Conservation (phyloP, 345 rosid genomes). For the Cardamine occulta region DNA sequence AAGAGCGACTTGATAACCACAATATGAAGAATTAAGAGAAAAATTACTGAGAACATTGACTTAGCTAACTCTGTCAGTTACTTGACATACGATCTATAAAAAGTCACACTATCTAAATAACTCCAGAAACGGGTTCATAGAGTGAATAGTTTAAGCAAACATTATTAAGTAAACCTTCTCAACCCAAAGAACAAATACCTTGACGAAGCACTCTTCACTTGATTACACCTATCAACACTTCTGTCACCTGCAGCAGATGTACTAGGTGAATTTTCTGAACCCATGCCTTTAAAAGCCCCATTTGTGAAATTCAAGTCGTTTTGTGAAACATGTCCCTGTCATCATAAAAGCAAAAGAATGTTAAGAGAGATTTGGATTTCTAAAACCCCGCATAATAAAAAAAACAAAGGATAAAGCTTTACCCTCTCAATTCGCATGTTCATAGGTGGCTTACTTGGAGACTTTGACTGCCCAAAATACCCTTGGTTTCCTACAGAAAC, state of each 20-base stretch:
- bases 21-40: constrained; percentile 5
- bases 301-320: constrained; percentile 50
- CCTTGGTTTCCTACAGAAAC: constrained; percentile 53
- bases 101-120: constrained; percentile 17
- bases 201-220: constrained; percentile 50
- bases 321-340: constrained; percentile 51
- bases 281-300: constrained; percentile 46
- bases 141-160: not conserved
- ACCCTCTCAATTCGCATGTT: constrained; percentile 60
- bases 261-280: constrained; percentile 49
- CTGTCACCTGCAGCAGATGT: constrained; percentile 50
- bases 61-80: constrained; percentile 11
- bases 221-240: constrained; percentile 46
- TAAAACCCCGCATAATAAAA: not conserved
- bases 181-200: constrained; percentile 54
- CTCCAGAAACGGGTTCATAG: constrained; percentile 3
- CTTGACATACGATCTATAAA: constrained; percentile 9
- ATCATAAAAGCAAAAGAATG: constrained; percentile 29
- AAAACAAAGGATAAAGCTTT: constrained; percentile 36
- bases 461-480: constrained; percentile 53
- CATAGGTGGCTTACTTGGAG: constrained; percentile 48
- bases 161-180: not conserved
- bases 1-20: constrained; percentile 1
- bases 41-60: not conserved
- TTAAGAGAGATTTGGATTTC: constrained; percentile 13